Conservation (phyloP, 75 land plant genomes). For the Adiantum capillusveneris region DNA sequence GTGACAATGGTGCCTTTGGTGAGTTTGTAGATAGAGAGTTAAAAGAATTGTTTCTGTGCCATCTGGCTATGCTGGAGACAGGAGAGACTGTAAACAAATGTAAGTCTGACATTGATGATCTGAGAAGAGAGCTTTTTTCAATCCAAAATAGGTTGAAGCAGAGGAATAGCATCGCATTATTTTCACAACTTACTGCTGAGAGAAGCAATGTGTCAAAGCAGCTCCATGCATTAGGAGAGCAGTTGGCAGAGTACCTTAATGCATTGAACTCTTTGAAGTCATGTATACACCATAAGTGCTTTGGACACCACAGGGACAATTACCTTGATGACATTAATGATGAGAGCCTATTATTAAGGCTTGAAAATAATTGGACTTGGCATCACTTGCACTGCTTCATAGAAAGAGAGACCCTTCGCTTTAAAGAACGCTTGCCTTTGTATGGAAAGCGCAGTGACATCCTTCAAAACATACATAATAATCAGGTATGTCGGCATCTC, state of each 20-base stretch:
- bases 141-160: background rate
- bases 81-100: slow-evolving; percentile 4
- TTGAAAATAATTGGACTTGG: slow-evolving; percentile 30
- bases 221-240: slow-evolving; percentile 16
- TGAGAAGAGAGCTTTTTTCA: slow-evolving; percentile 12
- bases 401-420: slow-evolving; percentile 40
- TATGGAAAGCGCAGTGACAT: slow-evolving; percentile 43
- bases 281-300: slow-evolving; percentile 5
- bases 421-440: slow-evolving; percentile 52
- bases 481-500: too few species aligned
- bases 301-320: background rate
- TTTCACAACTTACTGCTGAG: slow-evolving; percentile 11
- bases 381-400: slow-evolving; percentile 25
- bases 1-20: background rate
- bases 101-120: slow-evolving; percentile 12
- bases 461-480: slow-evolving; percentile 16
- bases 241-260: slow-evolving; percentile 39
- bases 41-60: background rate
- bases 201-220: slow-evolving; percentile 25
- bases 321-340: background rate
- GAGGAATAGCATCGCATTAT: background rate
- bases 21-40: background rate
- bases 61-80: background rate
- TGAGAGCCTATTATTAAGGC: slow-evolving; percentile 13
- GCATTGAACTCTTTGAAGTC: slow-evolving; percentile 28